Evolutionary conservation across 2,329 filamentous ascomycete genomes (phyloP).

Genomic region (Trichoderma semiorbis): DNA sequence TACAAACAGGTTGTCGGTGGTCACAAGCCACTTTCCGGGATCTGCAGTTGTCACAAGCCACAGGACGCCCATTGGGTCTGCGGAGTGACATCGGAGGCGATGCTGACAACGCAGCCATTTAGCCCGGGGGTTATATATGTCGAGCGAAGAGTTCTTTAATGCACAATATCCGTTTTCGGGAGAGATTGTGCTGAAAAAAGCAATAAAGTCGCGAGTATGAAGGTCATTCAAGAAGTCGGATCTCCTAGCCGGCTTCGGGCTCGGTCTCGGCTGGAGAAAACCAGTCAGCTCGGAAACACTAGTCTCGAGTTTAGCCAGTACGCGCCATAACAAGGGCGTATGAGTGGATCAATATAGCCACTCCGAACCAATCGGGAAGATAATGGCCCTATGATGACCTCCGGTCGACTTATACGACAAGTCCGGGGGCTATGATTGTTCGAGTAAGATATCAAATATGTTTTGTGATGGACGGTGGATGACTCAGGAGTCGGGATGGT

Average conservation of each 20-base stretch:
- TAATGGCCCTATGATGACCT: background rate
- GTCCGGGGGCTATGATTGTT: background rate
- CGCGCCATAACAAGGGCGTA: background rate
- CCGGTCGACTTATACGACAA: background rate
- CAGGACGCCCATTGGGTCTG: slow-evolving; percentile 26
- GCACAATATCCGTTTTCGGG: background rate
- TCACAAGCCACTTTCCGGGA: slow-evolving; percentile 42
- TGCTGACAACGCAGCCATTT: background rate
- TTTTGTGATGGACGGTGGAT: background rate
- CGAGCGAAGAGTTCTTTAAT: background rate
- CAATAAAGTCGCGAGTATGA: background rate
- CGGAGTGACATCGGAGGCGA: slow-evolving; percentile 20
- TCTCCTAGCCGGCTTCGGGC: slow-evolving; percentile 9
- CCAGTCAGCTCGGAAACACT: slow-evolving; percentile 5
- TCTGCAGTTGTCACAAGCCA: slow-evolving; percentile 34
- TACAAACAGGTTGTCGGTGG: slow-evolving; percentile 36
- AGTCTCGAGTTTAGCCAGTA: background rate
- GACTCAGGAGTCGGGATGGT: background rate
- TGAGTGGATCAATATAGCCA: background rate
- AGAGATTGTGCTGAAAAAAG: background rate
- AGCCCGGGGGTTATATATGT: background rate
- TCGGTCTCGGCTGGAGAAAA: slow-evolving; percentile 31
- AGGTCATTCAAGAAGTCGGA: background rate
- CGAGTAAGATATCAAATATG: background rate
- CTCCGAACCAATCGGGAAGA: background rate